These are phyloP conservation scores for Beauveria asiatica DNA, from an alignment of 2,329 filamentous ascomycete species.

Conservation along the genomic window DNA sequence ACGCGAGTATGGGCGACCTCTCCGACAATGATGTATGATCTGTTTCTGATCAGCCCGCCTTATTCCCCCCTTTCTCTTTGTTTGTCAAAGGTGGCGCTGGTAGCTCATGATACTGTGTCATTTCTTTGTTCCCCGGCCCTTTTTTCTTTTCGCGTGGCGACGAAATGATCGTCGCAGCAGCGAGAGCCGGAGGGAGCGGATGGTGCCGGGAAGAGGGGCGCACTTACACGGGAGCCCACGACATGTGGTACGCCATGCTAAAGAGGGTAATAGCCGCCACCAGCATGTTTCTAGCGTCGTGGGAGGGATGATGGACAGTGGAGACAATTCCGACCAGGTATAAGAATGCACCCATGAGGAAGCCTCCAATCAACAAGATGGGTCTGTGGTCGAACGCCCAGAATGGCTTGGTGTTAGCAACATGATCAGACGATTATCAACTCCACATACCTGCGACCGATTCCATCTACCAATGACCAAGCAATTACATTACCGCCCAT, in stretches of 20 bases:
- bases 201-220: not conserved
- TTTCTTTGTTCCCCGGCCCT: not conserved
- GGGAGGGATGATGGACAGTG: slow-evolving; percentile 1
- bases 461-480: slow-evolving; percentile 18
- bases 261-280: slow-evolving; percentile 21
- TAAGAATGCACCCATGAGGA: slow-evolving; percentile 18
- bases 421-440: not conserved
- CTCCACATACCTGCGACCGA: slow-evolving; percentile 14
- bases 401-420: not conserved
- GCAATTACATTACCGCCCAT: slow-evolving; percentile 13
- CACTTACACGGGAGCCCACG: slow-evolving; percentile 21
- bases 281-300: slow-evolving; percentile 4
- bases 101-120: not conserved
- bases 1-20: slow-evolving; percentile 19
- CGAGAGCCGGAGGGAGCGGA: not conserved
- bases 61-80: not conserved
- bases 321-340: slow-evolving; percentile 16
- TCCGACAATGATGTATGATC: slow-evolving; percentile 20
- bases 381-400: slow-evolving; percentile 10
- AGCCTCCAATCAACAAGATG: slow-evolving; percentile 17
- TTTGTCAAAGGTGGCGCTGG: too few species aligned
- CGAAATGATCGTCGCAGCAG: not conserved
- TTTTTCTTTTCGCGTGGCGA: too few species aligned
- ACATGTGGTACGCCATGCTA: slow-evolving; percentile 16
- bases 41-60: not conserved